A percentile compares a stretch with the other conserved stretches of the same genome.
Conservation (phyloP, 176 grass and related monocot genomes). For the Hyparrhenia diplandra region DNA sequence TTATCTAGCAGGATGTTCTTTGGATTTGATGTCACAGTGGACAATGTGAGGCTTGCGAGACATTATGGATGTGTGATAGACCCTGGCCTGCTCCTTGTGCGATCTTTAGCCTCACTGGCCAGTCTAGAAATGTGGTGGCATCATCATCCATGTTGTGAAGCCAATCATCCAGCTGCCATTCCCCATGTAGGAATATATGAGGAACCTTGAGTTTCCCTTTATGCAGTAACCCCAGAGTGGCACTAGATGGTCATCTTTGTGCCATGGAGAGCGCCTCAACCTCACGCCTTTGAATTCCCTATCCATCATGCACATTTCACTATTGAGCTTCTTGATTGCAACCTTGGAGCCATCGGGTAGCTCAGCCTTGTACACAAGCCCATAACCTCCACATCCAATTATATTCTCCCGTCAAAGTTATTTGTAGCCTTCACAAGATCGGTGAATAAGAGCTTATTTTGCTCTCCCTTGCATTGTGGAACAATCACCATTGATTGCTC, state of each 20-base stretch:
- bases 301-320: slow-evolving; percentile 50
- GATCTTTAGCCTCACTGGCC: slow-evolving; percentile 59
- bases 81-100: too few relatives aligned
- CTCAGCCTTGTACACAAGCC: slow-evolving; percentile 66
- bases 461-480: not conserved
- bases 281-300: slow-evolving; percentile 71
- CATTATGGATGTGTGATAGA: too few relatives aligned
- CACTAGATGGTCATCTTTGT: slow-evolving; percentile 58
- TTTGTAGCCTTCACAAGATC: slow-evolving; percentile 62
- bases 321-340: slow-evolving; percentile 59
- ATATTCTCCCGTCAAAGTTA: slow-evolving; percentile 63
- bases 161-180: slow-evolving; percentile 69
- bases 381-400: slow-evolving; percentile 65
- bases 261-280: slow-evolving; percentile 53
- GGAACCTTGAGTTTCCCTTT: slow-evolving; percentile 42
- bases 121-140: slow-evolving; percentile 41
- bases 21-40: slow-evolving; percentile 86
- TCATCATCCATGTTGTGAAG: slow-evolving; percentile 43
- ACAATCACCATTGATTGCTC: slow-evolving; percentile 26
- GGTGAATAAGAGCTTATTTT: slow-evolving; percentile 25
- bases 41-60: slow-evolving; percentile 70
- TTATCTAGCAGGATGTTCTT: slow-evolving; percentile 67
- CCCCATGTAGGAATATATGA: slow-evolving; percentile 78
- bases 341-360: slow-evolving; percentile 38
- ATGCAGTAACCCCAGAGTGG: slow-evolving; percentile 69